phyloP scores from a whole-genome alignment of 495 filamentous ascomycete species.

The Terfezia claveryi region DNA sequence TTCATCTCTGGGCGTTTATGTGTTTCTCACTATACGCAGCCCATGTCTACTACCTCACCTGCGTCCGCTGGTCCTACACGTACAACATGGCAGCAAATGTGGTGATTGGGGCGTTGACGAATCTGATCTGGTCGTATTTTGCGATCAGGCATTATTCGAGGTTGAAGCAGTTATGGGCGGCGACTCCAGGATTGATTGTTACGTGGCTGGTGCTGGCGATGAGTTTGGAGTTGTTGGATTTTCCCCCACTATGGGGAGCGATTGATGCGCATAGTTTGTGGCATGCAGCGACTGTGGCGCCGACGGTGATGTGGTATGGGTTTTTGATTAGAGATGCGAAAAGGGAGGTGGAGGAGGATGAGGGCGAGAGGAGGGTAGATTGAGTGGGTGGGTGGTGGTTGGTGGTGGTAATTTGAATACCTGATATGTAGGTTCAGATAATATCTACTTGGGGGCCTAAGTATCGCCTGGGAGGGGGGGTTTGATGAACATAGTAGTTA shows the following conservation, averaged over 20 bases:
- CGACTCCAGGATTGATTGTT: slow-evolving; percentile 83
- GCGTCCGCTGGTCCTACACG: slow-evolving; percentile 77
- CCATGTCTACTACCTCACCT: slow-evolving; percentile 67
- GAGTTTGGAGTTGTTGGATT: slow-evolving; percentile 88
- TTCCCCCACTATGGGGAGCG: slow-evolving; percentile 60
- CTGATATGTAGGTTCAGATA: too few species aligned
- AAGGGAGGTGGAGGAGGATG: slow-evolving; percentile 3
- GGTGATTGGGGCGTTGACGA: slow-evolving; percentile 54
- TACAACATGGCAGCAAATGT: slow-evolving; percentile 98
- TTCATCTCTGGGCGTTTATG: not conserved
- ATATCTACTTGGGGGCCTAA: too few species aligned
- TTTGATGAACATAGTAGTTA: too few species aligned
- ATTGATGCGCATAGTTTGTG: slow-evolving; percentile 90
- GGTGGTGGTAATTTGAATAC: not conserved
- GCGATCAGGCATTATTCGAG: slow-evolving; percentile 52
- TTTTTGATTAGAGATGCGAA: slow-evolving; percentile 21
- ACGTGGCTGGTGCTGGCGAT: slow-evolving; percentile 82
- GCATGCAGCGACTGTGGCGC: slow-evolving; percentile 81
- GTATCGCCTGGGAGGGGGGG: too few species aligned
- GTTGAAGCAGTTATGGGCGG: slow-evolving; percentile 46
- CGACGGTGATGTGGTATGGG: slow-evolving; percentile 88
- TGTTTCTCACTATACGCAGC: slow-evolving; percentile 29
- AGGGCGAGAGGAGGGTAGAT: not conserved
- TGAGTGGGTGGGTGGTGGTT: slow-evolving; percentile 3
- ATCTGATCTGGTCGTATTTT: slow-evolving; percentile 68